phyloP scores from a whole-genome alignment of 495 filamentous ascomycete genomes.

The Apodospora peruviana region DNA sequence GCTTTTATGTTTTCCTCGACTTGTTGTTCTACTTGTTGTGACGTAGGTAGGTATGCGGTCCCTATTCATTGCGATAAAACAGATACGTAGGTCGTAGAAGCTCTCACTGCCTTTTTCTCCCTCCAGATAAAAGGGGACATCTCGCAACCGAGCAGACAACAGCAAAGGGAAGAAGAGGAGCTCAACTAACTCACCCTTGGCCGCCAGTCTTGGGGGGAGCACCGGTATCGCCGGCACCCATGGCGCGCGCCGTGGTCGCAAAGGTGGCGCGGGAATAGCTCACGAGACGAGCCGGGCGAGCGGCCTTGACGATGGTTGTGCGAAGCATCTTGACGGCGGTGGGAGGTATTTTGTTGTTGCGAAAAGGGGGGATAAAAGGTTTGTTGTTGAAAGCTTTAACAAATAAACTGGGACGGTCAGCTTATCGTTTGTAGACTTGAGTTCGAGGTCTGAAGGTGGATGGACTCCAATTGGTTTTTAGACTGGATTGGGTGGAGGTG shows the following conservation, averaged over 20 bases:
- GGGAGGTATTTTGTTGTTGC: slow-evolving; percentile 8
- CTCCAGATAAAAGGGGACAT: too few relatives aligned
- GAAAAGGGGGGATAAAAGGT: not conserved
- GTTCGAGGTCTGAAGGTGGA: not conserved
- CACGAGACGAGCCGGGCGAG: slow-evolving; percentile 43
- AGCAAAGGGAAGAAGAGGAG: not conserved
- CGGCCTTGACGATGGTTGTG: slow-evolving; percentile 55
- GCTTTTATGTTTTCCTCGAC: slow-evolving; percentile 4
- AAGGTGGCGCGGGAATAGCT: slow-evolving; percentile 52
- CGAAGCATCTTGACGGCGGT: slow-evolving; percentile 62
- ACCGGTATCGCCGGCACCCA: slow-evolving; percentile 66
- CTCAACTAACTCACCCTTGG: slow-evolving; percentile 32
- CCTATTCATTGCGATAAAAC: too few relatives aligned
- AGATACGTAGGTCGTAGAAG: too few relatives aligned
- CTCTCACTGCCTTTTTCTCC: not conserved
- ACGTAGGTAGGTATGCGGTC: too few relatives aligned
- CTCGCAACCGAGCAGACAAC: too few relatives aligned
- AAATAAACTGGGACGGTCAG: not conserved
- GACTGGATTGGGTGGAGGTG: slow-evolving; percentile 1
- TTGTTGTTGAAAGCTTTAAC: not conserved
- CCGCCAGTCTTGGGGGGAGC: slow-evolving; percentile 47
- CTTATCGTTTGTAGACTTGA: not conserved
- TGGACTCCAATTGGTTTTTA: slow-evolving; percentile 8
- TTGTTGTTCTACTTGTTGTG: too few relatives aligned
- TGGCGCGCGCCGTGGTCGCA: slow-evolving; percentile 54